A percentile compares a stretch with the other conserved stretches of the same genome.
These are phyloP conservation scores for Magnaporthiopsis incrustans DNA, from an alignment of 2,329 filamentous ascomycete genomes.

Conservation along the genomic window DNA sequence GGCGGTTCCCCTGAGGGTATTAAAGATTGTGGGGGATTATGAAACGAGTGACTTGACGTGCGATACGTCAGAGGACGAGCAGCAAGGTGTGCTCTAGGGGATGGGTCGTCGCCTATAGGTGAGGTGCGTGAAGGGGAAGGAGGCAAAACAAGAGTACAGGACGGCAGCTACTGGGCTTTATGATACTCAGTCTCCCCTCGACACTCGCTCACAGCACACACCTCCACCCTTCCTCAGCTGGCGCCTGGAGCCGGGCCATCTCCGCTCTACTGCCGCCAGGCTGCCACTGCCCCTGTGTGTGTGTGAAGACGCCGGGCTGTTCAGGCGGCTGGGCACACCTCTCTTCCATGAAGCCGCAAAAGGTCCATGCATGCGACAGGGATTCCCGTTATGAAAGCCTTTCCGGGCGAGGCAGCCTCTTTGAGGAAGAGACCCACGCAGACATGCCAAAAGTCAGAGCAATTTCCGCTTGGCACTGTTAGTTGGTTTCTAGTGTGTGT, in stretches of 20 bases:
- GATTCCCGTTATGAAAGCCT: too few species aligned
- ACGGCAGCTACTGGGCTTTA: neutral
- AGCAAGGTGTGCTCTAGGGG: slow-evolving; percentile 20
- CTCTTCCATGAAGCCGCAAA: too few species aligned
- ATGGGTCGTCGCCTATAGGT: neutral
- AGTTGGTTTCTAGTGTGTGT: neutral
- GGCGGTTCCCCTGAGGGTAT: slow-evolving; percentile 17
- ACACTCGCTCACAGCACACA: neutral
- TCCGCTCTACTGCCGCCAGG: neutral
- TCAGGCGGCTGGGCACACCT: neutral
- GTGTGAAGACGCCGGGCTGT: neutral
- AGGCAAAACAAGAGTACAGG: neutral
- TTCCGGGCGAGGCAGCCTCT: neutral
- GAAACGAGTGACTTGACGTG: slow-evolving; percentile 35
- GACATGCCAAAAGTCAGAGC: neutral
- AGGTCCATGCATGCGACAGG: neutral
- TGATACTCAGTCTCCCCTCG: neutral
- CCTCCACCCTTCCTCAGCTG: neutral
- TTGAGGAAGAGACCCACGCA: neutral
- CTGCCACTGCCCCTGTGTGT: neutral
- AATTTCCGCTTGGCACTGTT: neutral
- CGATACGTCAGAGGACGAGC: slow-evolving; percentile 35
- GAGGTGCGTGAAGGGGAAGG: neutral
- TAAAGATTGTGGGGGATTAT: slow-evolving; percentile 13
- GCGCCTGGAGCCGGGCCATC: neutral